phyloP scores from a whole-genome alignment of 768 basidiomycete species.

The Agaricus sinodeliciosus region DNA sequence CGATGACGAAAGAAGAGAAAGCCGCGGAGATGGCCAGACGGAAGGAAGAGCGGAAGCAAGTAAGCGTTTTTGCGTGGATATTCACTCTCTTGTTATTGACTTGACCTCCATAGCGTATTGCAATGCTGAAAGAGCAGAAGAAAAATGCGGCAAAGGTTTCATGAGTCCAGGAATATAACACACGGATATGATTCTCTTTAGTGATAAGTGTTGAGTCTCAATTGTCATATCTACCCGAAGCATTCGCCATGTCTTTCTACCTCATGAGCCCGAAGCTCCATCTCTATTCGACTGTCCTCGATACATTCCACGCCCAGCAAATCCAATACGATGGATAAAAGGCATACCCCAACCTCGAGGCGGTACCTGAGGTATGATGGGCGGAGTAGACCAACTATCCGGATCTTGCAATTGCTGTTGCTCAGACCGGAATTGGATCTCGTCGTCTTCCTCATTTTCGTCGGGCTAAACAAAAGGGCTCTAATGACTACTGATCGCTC shows the following conservation, averaged over 20 bases:
- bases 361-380: conserved; percentile 17
- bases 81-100: background rate
- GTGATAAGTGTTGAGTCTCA: background rate
- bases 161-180: background rate
- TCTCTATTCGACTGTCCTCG: background rate
- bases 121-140: conserved; percentile 77
- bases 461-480: conserved; percentile 19
- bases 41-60: conserved; percentile 89
- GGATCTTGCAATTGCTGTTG: background rate
- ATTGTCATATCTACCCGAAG: background rate
- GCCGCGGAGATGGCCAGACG: conserved; percentile 88
- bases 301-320: conserved; percentile 43
- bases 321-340: conserved; percentile 38
- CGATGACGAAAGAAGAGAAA: conserved; percentile 84
- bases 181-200: background rate
- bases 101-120: conserved; percentile 49
- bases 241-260: background rate
- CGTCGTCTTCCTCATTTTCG: conserved; percentile 30
- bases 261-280: background rate
- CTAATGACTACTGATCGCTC: conserved; percentile 9
- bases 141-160: conserved; percentile 36
- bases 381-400: conserved; percentile 16
- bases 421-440: conserved; percentile 14
- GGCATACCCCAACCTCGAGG: conserved; percentile 29
- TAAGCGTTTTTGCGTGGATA: conserved; percentile 22